Evolutionary conservation across 163 green algal species (phyloP).

Genomic region (Volvox carteri): DNA sequence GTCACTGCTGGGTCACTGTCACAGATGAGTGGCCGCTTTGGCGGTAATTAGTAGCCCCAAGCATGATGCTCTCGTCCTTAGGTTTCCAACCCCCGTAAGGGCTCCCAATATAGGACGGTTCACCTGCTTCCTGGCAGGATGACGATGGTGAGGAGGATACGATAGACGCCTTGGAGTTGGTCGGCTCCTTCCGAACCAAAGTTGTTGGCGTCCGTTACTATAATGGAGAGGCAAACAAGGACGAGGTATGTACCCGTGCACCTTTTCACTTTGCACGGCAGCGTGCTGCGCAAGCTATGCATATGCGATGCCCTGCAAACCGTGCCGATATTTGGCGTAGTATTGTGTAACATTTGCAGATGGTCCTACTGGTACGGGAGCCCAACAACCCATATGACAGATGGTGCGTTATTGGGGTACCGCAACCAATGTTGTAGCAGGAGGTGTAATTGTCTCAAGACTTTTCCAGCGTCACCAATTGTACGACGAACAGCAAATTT

Average conservation of each 20-base stretch:
- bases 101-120: too few species aligned
- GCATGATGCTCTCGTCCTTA: too few species aligned
- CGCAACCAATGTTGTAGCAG: too few species aligned
- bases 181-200: constrained; percentile 2
- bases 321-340: too few species aligned
- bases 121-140: too few species aligned
- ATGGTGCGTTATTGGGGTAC: constrained; percentile 57
- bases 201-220: constrained; percentile 44
- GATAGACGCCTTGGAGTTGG: neutral
- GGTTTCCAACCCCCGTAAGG: too few species aligned
- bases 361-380: constrained; percentile 79
- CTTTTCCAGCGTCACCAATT: too few species aligned
- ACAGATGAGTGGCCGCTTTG: too few species aligned
- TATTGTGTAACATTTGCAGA: constrained; percentile 69
- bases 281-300: neutral
- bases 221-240: neutral
- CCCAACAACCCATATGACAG: constrained; percentile 78
- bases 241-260: constrained; percentile 1
- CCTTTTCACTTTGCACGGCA: neutral
- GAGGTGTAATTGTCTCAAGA: too few species aligned
- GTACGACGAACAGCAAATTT: too few species aligned
- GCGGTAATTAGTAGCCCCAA: too few species aligned
- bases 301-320: neutral
- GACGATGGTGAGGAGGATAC: neutral
- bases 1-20: too few species aligned